A percentile compares a stretch with the other conserved stretches of the same genome.
Conservation (phyloP, 495 filamentous ascomycete genomes). For the Apodospora peruviana region DNA sequence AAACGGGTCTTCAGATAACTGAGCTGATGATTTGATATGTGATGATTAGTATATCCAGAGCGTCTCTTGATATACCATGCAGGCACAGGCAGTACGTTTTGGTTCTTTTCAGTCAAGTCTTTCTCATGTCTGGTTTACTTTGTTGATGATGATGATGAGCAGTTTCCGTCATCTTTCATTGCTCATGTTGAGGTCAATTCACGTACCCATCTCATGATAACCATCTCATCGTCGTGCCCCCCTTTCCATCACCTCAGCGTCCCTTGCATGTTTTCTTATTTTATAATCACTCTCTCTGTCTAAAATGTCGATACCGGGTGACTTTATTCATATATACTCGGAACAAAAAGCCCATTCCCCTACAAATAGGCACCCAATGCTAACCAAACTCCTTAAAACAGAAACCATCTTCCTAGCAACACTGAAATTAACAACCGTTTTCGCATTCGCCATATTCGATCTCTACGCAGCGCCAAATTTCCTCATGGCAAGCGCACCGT, state of each 20-base stretch:
- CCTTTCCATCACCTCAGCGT: not conserved
- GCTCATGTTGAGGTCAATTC: too few species aligned
- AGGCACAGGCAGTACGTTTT: conserved; percentile 53
- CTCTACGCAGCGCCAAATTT: conserved; percentile 57
- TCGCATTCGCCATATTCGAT: conserved; percentile 59
- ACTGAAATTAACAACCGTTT: conserved; percentile 65
- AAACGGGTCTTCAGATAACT: too few species aligned
- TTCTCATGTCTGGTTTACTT: too few species aligned
- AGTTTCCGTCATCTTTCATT: too few species aligned
- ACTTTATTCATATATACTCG: not conserved
- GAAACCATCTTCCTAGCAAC: conserved; percentile 58
- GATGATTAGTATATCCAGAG: conserved; percentile 41
- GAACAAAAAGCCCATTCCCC: not conserved
- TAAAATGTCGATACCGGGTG: too few species aligned
- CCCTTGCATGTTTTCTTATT: too few species aligned
- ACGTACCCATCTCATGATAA: too few species aligned
- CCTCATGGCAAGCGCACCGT: conserved; percentile 40
- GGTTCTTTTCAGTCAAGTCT: too few species aligned
- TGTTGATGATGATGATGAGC: too few species aligned
- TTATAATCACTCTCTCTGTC: too few species aligned
- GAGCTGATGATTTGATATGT: too few species aligned
- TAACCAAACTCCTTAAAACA: not conserved
- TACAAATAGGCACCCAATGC: not conserved
- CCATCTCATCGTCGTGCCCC: not conserved
- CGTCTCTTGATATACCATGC: conserved; percentile 67